A percentile compares a stretch with the other conserved stretches of the same genome.
Conservation (phyloP, 2,329 filamentous ascomycete genomes). For the Bipolaris zeicola region DNA sequence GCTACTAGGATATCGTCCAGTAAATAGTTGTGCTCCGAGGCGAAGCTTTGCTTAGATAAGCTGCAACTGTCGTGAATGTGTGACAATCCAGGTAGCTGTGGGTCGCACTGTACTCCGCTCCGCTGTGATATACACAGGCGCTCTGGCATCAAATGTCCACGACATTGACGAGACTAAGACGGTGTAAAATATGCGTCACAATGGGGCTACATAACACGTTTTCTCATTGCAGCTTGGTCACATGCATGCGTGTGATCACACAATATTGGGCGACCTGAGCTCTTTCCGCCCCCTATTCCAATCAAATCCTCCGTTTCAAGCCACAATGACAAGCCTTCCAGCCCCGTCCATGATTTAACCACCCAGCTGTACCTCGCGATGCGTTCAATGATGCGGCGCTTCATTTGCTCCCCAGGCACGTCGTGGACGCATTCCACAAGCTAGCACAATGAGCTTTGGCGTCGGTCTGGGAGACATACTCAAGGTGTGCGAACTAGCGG, state of each 20-base stretch:
- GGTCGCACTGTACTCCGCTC: not conserved
- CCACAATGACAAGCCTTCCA: conserved; percentile 2
- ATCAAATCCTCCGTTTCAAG: not conserved
- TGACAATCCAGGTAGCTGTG: too few species aligned
- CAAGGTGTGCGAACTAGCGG: conserved; percentile 33
- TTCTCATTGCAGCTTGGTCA: not conserved
- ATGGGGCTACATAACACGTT: not conserved
- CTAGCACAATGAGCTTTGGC: conserved; percentile 32
- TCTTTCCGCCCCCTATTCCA: conserved; percentile 7
- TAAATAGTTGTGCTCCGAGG: not conserved
- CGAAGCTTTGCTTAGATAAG: not conserved
- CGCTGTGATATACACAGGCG: not conserved
- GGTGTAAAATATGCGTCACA: not conserved
- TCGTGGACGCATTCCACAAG: not conserved
- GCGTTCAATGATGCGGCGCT: not conserved
- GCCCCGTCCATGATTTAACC: not conserved
- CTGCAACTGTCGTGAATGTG: not conserved
- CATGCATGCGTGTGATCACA: not conserved
- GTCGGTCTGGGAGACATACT: conserved; percentile 34
- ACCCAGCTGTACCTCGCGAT: not conserved
- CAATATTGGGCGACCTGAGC: not conserved
- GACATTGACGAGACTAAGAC: not conserved
- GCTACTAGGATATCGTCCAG: not conserved
- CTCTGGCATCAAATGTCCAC: not conserved
- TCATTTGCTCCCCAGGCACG: not conserved